Base-by-base conservation (phyloP, 345 rosid genomes). In the Citrus cavaleriei region DNA sequence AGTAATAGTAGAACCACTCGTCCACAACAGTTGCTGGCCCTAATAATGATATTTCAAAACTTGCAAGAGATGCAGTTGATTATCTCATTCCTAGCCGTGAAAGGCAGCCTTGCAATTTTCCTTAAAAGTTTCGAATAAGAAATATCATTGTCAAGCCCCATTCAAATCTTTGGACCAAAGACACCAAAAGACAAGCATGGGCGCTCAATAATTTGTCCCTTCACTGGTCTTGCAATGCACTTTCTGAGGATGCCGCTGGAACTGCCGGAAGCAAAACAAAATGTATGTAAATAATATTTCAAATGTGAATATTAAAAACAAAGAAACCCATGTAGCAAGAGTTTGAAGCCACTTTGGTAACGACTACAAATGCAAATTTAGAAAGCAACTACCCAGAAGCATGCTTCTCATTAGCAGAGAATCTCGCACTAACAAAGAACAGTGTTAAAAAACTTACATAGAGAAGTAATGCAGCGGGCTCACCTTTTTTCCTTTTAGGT, bases 401-500 rank as follows among this genome's bases (percentile, higher is more conserved):
- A 60, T 46, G 22, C 57, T 18, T 21, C 66, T 27, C 38, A 10
- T 28, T 40, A 19, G 16, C 6, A 10, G 40, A 25, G 27, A 18
- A 49, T 71, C 40, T 71, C 19, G 10, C 64, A 57, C 49, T 57
- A 3, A 21, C 32, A 61, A 64, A 8, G n/a, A 18, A 3, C 55
- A 13, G 21, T 13, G 4, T 24, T 19, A 46, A 32, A 37, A 10
- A 10, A n/a, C 38, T 13, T 24, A 2, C 22, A 42, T 1, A 42
- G 7, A 73, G n/a, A 51, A 46, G 28, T 19, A 69, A 59, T 57
- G 73, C 54, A 71, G 24, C 19, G 22, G 22, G 16, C 38, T 81
- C 84, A 93, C 97, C 95, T 89, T 88, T 91, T 77, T 83, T 89
- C 63, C 79, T 86, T 85, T 93, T 93, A 32, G 92, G 72, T 40